Percentiles rank a stretch among this genome's conserved stretches.
phyloP scores from a whole-genome alignment of 495 filamentous ascomycete genomes.

The Letharia lupina region DNA sequence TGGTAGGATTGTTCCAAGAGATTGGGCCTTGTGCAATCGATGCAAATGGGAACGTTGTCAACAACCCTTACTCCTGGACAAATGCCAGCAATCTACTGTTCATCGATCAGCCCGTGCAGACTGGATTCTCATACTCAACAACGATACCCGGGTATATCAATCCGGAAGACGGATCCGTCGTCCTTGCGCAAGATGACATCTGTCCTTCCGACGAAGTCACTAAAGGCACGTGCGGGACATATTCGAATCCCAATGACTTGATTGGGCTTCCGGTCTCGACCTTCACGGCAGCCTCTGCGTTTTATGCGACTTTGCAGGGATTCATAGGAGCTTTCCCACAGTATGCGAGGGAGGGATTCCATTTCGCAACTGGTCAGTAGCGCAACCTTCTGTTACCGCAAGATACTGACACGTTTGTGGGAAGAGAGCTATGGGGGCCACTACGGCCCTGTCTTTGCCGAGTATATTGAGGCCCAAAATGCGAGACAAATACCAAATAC shows the following conservation, averaged over 20 bases:
- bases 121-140: conserved; percentile 51
- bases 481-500: conserved; percentile 25
- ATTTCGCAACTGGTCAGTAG: neutral
- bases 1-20: conserved; percentile 57
- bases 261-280: neutral
- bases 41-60: conserved; percentile 41
- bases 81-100: conserved; percentile 39
- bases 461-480: conserved; percentile 61
- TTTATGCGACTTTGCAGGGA: conserved; percentile 49
- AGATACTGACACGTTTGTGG: neutral
- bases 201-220: neutral
- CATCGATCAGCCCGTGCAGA: conserved; percentile 56
- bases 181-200: neutral
- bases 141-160: conserved; percentile 38
- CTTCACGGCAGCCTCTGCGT: neutral
- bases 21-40: conserved; percentile 55
- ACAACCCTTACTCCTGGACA: conserved; percentile 43
- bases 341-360: conserved; percentile 37
- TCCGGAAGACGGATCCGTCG: conserved; percentile 30
- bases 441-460: conserved; percentile 56
- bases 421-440: conserved; percentile 49
- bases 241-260: neutral
- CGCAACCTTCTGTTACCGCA: conserved; percentile 26
- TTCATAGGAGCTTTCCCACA: conserved; percentile 56
- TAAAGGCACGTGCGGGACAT: neutral